Conservation (phyloP, 768 basidiomycete species). For the Sarcomyxa edulis region DNA sequence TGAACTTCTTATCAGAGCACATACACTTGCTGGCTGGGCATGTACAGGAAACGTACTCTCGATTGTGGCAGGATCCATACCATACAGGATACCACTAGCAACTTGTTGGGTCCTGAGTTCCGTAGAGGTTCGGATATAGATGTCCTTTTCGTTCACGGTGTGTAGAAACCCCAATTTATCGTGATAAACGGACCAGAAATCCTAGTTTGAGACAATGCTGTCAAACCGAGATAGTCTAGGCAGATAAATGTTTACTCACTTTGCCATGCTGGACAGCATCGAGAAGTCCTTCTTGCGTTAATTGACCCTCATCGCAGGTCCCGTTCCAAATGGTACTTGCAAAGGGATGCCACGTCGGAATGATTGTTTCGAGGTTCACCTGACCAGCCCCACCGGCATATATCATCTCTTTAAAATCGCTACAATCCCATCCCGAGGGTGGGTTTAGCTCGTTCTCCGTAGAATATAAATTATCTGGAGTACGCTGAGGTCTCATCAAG, state of each 20-base stretch:
- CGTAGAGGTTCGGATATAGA: constrained; percentile 11
- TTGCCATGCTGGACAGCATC: constrained; percentile 11
- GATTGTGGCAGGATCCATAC: constrained; percentile 9
- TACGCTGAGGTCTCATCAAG: constrained; percentile 4
- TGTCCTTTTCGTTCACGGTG: constrained; percentile 8
- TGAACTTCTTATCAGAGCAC: neutral
- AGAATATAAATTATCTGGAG: constrained; percentile 13
- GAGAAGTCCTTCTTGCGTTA: constrained; percentile 8
- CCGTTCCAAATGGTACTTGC: constrained; percentile 11
- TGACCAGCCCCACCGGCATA: constrained; percentile 7
- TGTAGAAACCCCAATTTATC: constrained; percentile 8
- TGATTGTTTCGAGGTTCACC: constrained; percentile 8
- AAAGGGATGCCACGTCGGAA: constrained; percentile 11
- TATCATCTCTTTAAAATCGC: constrained; percentile 8
- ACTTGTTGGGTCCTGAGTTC: constrained; percentile 10
- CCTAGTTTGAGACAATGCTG: neutral
- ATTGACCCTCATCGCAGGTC: constrained; percentile 12
- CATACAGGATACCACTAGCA: constrained; percentile 11
- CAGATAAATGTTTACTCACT: neutral
- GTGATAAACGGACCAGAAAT: constrained; percentile 13
- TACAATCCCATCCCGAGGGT: constrained; percentile 11
- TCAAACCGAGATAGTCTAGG: no score
- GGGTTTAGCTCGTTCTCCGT: constrained; percentile 11
- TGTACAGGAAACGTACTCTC: constrained; percentile 5
- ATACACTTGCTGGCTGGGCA: constrained; percentile 7